Evolutionary conservation across 2,329 filamentous ascomycete species (phyloP).

Genomic region (Fusarium chuoi): DNA sequence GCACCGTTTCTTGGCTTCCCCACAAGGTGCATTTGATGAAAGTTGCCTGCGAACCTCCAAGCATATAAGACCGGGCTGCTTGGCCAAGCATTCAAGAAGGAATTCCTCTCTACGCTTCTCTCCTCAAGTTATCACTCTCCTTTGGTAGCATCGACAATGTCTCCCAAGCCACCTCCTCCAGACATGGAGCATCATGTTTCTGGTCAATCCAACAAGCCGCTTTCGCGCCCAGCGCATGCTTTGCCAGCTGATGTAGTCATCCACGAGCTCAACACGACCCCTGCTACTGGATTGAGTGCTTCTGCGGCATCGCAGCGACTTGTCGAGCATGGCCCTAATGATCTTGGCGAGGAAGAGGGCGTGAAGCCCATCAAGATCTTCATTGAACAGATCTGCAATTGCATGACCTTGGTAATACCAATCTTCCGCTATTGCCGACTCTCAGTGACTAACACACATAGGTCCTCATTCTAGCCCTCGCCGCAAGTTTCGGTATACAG

Average conservation of each 20-base stretch:
- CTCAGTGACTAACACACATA: constrained; percentile 22
- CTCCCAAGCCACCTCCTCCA: background rate
- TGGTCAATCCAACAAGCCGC: constrained; percentile 58
- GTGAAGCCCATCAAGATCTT: constrained; percentile 72
- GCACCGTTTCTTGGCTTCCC: constrained; percentile 9
- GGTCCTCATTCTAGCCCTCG: constrained; percentile 65
- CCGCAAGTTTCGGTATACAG: constrained; percentile 64
- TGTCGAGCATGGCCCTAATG: constrained; percentile 68
- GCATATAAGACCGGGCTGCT: background rate
- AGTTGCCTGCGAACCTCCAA: background rate
- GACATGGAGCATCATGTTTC: constrained; percentile 44
- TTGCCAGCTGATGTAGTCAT: constrained; percentile 64
- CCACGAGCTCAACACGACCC: constrained; percentile 64
- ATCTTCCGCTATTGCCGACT: background rate
- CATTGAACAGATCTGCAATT: constrained; percentile 73
- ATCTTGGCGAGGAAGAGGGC: constrained; percentile 68
- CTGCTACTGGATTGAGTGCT: constrained; percentile 66
- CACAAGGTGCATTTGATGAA: background rate
- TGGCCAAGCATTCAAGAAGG: background rate
- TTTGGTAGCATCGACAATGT: background rate
- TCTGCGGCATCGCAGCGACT: constrained; percentile 65
- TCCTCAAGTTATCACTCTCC: background rate
- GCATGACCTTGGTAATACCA: constrained; percentile 69
- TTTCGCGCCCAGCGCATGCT: constrained; percentile 72
- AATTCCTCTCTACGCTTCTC: background rate